These are phyloP conservation scores for Pseudodiploospora longispora DNA, from an alignment of 2,329 filamentous ascomycete genomes.

Conservation along the genomic window DNA sequence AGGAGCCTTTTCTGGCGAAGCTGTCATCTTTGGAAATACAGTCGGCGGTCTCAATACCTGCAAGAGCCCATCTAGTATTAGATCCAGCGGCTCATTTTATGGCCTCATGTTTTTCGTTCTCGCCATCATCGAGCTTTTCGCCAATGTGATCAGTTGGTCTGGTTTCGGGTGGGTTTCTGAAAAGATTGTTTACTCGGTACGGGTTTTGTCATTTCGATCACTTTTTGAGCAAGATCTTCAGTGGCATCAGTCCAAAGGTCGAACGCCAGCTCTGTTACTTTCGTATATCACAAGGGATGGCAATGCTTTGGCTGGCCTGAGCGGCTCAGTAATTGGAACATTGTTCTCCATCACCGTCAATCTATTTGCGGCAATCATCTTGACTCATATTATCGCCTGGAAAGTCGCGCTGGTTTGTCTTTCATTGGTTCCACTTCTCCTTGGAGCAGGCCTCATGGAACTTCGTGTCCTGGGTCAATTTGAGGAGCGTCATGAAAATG, in stretches of 20 bases:
- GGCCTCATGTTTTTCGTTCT: conserved; percentile 40
- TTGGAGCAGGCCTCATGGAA: conserved; percentile 57
- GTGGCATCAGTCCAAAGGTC: conserved; percentile 56
- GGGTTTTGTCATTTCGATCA: conserved; percentile 50
- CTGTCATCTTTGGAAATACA: conserved; percentile 33
- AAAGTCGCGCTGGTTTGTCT: conserved; percentile 62
- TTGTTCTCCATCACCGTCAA: conserved; percentile 56
- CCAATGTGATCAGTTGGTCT: conserved; percentile 45
- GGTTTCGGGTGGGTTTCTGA: conserved; percentile 40
- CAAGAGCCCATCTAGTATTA: conserved; percentile 23
- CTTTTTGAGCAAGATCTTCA: conserved; percentile 55
- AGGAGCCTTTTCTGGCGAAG: conserved; percentile 39
- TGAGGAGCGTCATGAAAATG: conserved; percentile 49
- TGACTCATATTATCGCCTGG: conserved; percentile 62
- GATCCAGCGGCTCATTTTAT: conserved; percentile 30
- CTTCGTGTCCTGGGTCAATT: conserved; percentile 49
- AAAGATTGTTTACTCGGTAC: conserved; percentile 49
- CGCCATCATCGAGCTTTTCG: conserved; percentile 33
- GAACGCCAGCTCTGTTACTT: conserved; percentile 50
- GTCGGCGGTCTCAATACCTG: conserved; percentile 33
- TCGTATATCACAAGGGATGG: conserved; percentile 59
- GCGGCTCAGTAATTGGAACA: conserved; percentile 57
- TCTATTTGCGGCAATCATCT: conserved; percentile 53
- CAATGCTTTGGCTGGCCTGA: conserved; percentile 52
- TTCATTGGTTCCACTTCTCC: conserved; percentile 53